These are phyloP conservation scores for Aquilaria agallochum DNA, from an alignment of 441 rosid genomes.

Conservation along the genomic window DNA sequence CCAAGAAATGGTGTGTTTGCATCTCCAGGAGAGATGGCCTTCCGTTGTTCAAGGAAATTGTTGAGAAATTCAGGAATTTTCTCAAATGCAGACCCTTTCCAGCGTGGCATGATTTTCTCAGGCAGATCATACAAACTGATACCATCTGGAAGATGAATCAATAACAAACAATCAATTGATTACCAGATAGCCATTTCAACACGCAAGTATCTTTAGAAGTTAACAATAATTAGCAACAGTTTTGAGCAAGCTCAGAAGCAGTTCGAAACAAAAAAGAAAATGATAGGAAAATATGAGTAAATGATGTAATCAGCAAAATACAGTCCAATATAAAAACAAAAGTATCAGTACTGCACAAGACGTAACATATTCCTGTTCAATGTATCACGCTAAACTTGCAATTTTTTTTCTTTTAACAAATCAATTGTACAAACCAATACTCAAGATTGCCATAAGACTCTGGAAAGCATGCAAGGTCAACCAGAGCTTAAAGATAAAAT, in stretches of 20 bases:
- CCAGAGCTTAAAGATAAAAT: too few relatives aligned
- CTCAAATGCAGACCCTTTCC: constrained; percentile 75
- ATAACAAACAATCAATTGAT: constrained; percentile 12
- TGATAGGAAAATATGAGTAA: not conserved
- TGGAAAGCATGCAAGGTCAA: too few relatives aligned
- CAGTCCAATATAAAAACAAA: too few relatives aligned
- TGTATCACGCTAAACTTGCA: too few relatives aligned
- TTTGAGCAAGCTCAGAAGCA: too few relatives aligned
- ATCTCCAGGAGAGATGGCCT: constrained; percentile 38
- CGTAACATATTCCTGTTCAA: too few relatives aligned
- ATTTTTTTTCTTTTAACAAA: too few relatives aligned
- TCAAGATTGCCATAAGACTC: too few relatives aligned
- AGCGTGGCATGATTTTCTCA: constrained; percentile 78
- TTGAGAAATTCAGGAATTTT: constrained; percentile 56
- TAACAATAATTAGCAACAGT: not conserved
- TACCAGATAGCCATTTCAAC: not conserved
- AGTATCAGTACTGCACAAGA: too few relatives aligned
- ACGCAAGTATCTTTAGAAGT: constrained; percentile 4
- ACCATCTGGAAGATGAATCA: constrained; percentile 54
- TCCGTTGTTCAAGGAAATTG: constrained; percentile 44
- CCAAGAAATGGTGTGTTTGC: constrained; percentile 27
- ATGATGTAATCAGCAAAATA: too few relatives aligned
- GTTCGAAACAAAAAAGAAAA: not conserved
- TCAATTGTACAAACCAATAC: too few relatives aligned
- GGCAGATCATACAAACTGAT: constrained; percentile 78